Conservation (phyloP, 169 alveolate genomes). For the Plasmodium berghei region DNA sequence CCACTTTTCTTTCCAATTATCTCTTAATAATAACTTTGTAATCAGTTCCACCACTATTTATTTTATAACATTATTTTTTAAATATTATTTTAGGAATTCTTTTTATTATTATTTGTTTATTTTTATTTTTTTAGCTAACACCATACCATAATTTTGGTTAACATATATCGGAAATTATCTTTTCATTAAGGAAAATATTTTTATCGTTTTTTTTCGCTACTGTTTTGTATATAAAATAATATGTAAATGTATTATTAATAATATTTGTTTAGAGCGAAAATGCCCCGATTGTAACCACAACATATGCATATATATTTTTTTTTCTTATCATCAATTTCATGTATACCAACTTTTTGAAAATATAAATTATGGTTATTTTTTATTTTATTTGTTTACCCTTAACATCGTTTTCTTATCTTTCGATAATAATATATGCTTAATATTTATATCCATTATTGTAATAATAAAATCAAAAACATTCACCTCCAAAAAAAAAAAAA, state of each 20-base stretch:
- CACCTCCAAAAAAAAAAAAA: no score
- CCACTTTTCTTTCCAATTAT: background rate
- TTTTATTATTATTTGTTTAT: background rate
- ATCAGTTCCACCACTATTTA: background rate
- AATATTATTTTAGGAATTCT: background rate
- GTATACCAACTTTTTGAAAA: no score
- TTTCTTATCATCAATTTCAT: background rate
- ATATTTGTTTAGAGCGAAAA: no score
- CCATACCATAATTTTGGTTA: background rate
- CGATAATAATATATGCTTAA: no score
- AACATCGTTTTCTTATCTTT: no score
- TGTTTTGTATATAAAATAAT: no score
- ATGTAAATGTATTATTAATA: no score
- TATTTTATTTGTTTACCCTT: no score
- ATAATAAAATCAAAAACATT: no score
- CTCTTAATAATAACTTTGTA: background rate
- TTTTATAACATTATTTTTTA: background rate
- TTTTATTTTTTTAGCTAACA: background rate
- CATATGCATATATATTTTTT: background rate
- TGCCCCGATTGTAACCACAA: background rate
- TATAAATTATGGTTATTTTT: no score
- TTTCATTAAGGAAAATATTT: constrained; percentile 3
- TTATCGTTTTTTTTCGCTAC: background rate
- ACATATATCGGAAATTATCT: background rate
- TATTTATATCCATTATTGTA: no score